Percentiles rank a stretch among this genome's conserved stretches.
Evolutionary conservation across 306 rosid species (phyloP).

Genomic region (Datisca glomerata): DNA sequence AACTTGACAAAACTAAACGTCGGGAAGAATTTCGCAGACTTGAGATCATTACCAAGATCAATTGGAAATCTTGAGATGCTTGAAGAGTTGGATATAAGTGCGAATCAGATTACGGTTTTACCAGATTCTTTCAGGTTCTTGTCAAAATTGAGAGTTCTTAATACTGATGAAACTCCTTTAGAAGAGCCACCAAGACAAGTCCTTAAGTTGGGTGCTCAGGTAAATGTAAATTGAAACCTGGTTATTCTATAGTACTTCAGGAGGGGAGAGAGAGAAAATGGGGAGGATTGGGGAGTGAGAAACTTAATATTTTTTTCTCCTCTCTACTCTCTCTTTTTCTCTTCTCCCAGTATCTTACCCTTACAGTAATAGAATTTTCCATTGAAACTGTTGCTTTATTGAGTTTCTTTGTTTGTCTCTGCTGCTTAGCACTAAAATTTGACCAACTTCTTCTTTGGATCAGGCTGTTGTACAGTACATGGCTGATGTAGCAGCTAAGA

Average conservation of each 20-base stretch:
- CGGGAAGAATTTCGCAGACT: slow-evolving; percentile 83
- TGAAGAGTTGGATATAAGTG: slow-evolving; percentile 86
- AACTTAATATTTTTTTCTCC: no score
- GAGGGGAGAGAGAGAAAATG: no score
- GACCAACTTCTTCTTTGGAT: neutral
- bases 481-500: slow-evolving; percentile 49
- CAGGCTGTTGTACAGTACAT: slow-evolving; percentile 90
- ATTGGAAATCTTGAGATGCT: slow-evolving; percentile 87
- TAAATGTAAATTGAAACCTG: slow-evolving; percentile 9
- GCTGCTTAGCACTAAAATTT: no score
- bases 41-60: slow-evolving; percentile 59
- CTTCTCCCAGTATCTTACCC: neutral
- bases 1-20: slow-evolving; percentile 69
- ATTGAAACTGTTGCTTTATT: neutral
- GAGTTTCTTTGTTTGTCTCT: slow-evolving; percentile 18
- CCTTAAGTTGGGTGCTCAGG: slow-evolving; percentile 80
- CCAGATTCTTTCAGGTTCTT: slow-evolving; percentile 72
- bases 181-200: slow-evolving; percentile 78
- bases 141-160: slow-evolving; percentile 44
- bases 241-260: no score
- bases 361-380: slow-evolving; percentile 7
- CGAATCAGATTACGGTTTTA: slow-evolving; percentile 61
- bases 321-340: no score
- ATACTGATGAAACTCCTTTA: slow-evolving; percentile 76
- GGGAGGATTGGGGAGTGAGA: no score